Evolutionary conservation across 2,329 filamentous ascomycete genomes (phyloP).

Genomic region (Chaetoscypha palmicola): DNA sequence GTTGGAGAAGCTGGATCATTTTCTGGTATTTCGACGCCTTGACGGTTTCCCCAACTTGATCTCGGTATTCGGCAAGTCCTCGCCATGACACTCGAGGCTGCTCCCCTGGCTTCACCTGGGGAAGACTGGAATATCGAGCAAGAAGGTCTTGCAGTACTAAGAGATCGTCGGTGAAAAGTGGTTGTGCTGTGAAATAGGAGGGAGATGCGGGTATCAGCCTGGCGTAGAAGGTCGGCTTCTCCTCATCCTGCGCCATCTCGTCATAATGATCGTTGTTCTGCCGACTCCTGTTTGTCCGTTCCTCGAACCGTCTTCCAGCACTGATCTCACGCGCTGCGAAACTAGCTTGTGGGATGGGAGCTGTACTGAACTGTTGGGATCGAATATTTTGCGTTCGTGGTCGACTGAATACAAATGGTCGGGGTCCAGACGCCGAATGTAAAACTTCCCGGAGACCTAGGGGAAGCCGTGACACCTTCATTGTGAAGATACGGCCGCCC

Average conservation of each 20-base stretch:
- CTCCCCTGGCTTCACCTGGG: conserved; percentile 56
- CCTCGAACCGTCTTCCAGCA: conserved; percentile 28
- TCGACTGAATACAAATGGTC: conserved; percentile 11
- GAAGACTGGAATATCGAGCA: conserved; percentile 66
- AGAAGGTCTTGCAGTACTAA: conserved; percentile 66
- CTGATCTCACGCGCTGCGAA: conserved; percentile 39
- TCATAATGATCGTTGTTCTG: not conserved
- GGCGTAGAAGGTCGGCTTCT: conserved; percentile 40
- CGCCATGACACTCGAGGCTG: conserved; percentile 75
- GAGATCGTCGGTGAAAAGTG: conserved; percentile 78
- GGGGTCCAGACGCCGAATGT: conserved; percentile 17
- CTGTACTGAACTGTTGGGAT: conserved; percentile 25
- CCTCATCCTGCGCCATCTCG: conserved; percentile 21
- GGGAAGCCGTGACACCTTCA: conserved; percentile 30
- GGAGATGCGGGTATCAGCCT: conserved; percentile 77
- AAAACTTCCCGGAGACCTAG: conserved; percentile 23
- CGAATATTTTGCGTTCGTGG: conserved; percentile 13
- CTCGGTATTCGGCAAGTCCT: conserved; percentile 67
- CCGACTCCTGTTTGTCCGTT: not conserved
- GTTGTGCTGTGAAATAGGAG: conserved; percentile 89
- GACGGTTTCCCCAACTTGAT: conserved; percentile 62
- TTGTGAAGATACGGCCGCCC: conserved; percentile 19
- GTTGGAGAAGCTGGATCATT: conserved; percentile 68
- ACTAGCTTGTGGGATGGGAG: conserved; percentile 28
- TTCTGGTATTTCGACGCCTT: conserved; percentile 71